A percentile compares a stretch with the other conserved stretches of the same genome.
These are phyloP conservation scores for Penicillium parvum DNA, from an alignment of 495 filamentous ascomycete species.

Conservation along the genomic window DNA sequence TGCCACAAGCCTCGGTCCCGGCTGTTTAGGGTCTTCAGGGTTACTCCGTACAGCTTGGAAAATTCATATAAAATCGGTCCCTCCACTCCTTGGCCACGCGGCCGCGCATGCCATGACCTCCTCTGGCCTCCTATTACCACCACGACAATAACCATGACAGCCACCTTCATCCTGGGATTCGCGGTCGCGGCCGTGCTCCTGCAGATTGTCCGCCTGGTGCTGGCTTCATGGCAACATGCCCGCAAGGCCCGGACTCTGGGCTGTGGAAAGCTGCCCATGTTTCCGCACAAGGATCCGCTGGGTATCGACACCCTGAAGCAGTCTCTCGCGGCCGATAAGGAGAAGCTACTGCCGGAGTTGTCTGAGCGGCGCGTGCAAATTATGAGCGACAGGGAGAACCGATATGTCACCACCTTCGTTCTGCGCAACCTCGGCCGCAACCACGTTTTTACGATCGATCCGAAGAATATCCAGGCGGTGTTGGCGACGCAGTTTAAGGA, in stretches of 20 bases:
- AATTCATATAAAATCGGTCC: no score
- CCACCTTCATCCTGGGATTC: conserved; percentile 22
- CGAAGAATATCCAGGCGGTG: conserved; percentile 51
- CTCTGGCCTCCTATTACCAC: neutral
- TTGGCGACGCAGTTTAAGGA: conserved; percentile 53
- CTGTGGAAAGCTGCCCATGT: conserved; percentile 27
- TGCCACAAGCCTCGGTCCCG: neutral
- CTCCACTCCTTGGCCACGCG: no score
- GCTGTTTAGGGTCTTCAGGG: no score
- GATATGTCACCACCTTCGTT: conserved; percentile 26
- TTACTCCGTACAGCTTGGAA: no score
- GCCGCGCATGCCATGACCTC: no score
- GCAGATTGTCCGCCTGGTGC: conserved; percentile 21
- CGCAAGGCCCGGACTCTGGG: conserved; percentile 26
- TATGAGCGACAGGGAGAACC: conserved; percentile 25
- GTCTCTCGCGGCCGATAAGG: conserved; percentile 26
- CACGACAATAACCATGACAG: conserved; percentile 6
- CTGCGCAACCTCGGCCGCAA: conserved; percentile 27
- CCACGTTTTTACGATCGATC: conserved; percentile 44
- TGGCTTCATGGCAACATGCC: conserved; percentile 25
- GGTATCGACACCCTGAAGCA: conserved; percentile 28
- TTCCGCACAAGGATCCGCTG: conserved; percentile 28
- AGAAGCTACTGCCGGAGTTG: conserved; percentile 22
- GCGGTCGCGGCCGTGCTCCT: conserved; percentile 24
- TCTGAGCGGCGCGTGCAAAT: conserved; percentile 17